Evolutionary conservation across 345 rosid species (phyloP).

Genomic region (Populus deltoides): DNA sequence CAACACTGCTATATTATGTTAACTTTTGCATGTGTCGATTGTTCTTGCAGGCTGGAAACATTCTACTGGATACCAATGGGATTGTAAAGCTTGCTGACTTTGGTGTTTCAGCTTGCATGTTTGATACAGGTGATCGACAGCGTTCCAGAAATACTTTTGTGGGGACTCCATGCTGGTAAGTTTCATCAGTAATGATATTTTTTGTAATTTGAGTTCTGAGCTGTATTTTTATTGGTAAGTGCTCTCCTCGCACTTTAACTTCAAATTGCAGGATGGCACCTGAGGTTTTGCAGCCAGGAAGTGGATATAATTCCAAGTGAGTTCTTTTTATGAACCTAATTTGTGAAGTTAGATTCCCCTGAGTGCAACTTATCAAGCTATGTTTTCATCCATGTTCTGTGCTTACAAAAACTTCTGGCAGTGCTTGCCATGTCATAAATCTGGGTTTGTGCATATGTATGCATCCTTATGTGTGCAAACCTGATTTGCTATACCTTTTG

Average conservation of each 20-base stretch:
- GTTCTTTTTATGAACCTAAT: slow-evolving; percentile 24
- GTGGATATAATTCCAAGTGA: slow-evolving; percentile 97
- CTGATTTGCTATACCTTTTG: neutral
- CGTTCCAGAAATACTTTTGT: slow-evolving; percentile 95
- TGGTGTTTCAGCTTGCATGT: slow-evolving; percentile 98
- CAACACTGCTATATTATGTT: neutral
- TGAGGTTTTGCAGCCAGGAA: slow-evolving; percentile 96
- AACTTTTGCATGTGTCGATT: slow-evolving; percentile 10
- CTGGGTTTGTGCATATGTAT: neutral
- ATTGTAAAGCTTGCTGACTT: slow-evolving; percentile 93
- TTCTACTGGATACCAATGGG: slow-evolving; percentile 80
- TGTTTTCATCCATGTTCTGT: neutral
- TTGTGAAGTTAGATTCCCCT: neutral
- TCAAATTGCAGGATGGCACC: slow-evolving; percentile 91
- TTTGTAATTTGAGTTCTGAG: neutral
- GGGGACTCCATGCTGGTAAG: slow-evolving; percentile 99
- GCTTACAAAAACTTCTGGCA: neutral
- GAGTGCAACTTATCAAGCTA: neutral
- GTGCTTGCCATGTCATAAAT: neutral
- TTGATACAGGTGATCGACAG: slow-evolving; percentile 93
- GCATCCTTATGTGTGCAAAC: neutral
- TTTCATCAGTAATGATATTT: neutral
- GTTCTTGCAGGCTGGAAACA: slow-evolving; percentile 83
- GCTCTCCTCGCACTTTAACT: slow-evolving; percentile 8
- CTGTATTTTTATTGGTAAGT: neutral